Evolutionary conservation across 306 rosid species (phyloP), one percentile per base, ranked within the genome.

Genomic region (Alnus rubra): DNA sequence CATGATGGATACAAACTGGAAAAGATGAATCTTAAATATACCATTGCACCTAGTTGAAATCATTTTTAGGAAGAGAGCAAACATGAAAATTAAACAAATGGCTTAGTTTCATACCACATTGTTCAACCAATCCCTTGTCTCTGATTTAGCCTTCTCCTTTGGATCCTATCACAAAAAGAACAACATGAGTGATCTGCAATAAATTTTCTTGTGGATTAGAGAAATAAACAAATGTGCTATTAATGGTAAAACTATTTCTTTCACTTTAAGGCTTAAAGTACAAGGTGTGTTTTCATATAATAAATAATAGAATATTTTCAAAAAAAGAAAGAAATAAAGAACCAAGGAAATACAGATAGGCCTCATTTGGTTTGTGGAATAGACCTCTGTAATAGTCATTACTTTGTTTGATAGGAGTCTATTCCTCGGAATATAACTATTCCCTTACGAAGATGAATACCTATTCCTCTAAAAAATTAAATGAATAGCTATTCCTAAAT

Each of bases 91-190:
- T 18, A 81, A 56, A 55, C 39, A 79, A 79, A 83, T 74, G 45
- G 52, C 44, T 19, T 71, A 72, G 75, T 65, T 76, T 69, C 94
- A 31, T 95, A 95, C 99, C 99, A 95, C 93, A 81, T 74, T 93
- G 85, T 95, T 95, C 84, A 95, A 85, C 99, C 99, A 95, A 84
- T 95, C 99, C 84, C 99, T 89, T 11, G 99, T 90, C 90, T 95
- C 99, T 42, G 98, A 84, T 79, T 93, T 95, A 70, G 98, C 99
- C 86, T 91, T 95, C 93, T 95, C 99, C 86, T 79, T 93, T 9
- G 99, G 99, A 84, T 95, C 99, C 99, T 95, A 55, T 69, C 56
- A 74, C 64, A 80, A 81, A 80, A 88, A 59, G 13, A 69, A 39
- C n/a, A 67, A 68, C 15, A 51, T 45, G 2, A 59, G 31, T 31